Percentiles rank a stretch among this genome's conserved stretches.
Evolutionary conservation across 768 basidiomycete species (phyloP).

Genomic region (Trametes gibbosa): DNA sequence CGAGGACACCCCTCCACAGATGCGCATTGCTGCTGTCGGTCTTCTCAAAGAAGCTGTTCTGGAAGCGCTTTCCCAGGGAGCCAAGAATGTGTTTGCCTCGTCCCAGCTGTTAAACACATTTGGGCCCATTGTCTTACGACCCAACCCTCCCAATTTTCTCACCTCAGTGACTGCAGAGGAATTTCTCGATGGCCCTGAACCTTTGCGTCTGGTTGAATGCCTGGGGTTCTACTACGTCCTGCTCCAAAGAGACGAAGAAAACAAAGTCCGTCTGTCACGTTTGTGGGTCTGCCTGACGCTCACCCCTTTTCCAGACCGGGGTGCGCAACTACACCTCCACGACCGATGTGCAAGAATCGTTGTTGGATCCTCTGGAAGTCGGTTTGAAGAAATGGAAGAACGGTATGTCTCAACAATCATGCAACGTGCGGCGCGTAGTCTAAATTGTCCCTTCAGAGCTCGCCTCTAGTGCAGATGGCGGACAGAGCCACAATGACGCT

Average conservation of each 20-base stretch:
- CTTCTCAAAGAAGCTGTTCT: conserved; percentile 67
- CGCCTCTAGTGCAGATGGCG: background rate
- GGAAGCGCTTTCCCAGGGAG: conserved; percentile 37
- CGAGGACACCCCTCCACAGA: conserved; percentile 54
- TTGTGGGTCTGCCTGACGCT: background rate
- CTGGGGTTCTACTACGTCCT: conserved; percentile 69
- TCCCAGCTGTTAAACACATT: conserved; percentile 54
- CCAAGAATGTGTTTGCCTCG: conserved; percentile 49
- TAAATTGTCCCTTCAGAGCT: background rate
- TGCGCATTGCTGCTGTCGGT: conserved; percentile 66
- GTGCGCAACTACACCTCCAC: conserved; percentile 24
- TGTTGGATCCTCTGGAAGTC: conserved; percentile 21
- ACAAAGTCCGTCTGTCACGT: conserved; percentile 41
- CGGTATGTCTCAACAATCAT: conserved; percentile 3
- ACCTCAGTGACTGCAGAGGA: conserved; percentile 32
- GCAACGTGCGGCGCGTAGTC: background rate
- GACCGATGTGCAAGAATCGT: conserved; percentile 8
- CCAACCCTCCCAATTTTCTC: conserved; percentile 55
- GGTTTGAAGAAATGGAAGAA: conserved; percentile 18
- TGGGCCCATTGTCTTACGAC: conserved; percentile 56
- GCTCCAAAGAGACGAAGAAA: conserved; percentile 53
- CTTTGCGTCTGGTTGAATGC: conserved; percentile 61
- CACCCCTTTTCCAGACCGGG: conserved; percentile 26
- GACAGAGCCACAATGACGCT: background rate
- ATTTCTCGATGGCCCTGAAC: conserved; percentile 55